phyloP scores from a whole-genome alignment of 306 rosid species.

The Ziziphus jujuba region DNA sequence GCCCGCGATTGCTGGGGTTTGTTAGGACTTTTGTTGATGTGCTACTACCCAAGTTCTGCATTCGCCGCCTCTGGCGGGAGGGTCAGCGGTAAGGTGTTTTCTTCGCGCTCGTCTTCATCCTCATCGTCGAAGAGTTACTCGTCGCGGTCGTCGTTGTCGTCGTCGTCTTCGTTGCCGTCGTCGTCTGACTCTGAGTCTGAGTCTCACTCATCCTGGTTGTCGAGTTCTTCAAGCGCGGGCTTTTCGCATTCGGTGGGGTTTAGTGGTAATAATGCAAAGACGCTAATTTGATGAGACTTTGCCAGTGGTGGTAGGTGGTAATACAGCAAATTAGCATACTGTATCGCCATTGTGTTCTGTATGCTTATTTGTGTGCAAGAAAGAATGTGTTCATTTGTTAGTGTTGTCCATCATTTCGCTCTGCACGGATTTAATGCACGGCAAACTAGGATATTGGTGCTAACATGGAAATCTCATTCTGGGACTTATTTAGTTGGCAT shows the following conservation, averaged over 20 bases:
- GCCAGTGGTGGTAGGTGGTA: too few relatives aligned
- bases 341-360: too few relatives aligned
- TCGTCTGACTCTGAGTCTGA: too few relatives aligned
- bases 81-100: constrained; percentile 76
- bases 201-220: too few relatives aligned
- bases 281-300: too few relatives aligned
- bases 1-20: constrained; percentile 63
- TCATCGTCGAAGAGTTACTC: constrained; percentile 71
- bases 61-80: constrained; percentile 91
- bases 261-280: constrained; percentile 12
- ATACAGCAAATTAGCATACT: too few relatives aligned
- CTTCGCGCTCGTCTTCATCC: constrained; percentile 44
- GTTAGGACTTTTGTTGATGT: constrained; percentile 63
- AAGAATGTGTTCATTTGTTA: not conserved
- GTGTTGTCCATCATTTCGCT: not conserved
- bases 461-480: too few relatives aligned
- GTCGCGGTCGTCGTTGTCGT: too few relatives aligned
- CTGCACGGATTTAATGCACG: not conserved
- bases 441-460: constrained; percentile 1
- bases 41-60: constrained; percentile 57
- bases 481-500: not conserved
- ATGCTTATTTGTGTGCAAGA: too few relatives aligned
- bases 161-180: too few relatives aligned
- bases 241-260: constrained; percentile 65
- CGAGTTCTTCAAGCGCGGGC: constrained; percentile 38